A percentile compares a stretch with the other conserved stretches of the same genome.
These are phyloP conservation scores for Monosporascus sp. DNA, from an alignment of 2,329 filamentous ascomycete genomes.

Conservation along the genomic window DNA sequence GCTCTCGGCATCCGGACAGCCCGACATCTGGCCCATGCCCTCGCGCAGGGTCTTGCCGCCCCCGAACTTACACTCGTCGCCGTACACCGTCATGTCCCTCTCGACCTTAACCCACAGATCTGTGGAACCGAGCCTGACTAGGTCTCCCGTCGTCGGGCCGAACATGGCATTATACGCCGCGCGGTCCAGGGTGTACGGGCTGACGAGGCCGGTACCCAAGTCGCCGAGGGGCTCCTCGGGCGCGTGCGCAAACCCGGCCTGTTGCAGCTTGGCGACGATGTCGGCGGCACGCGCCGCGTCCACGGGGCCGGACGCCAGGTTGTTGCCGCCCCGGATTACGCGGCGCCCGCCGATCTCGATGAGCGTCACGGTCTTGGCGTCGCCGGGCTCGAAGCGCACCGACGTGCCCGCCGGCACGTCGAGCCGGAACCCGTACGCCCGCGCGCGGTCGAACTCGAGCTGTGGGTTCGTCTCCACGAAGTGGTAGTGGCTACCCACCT, in stretches of 20 bases:
- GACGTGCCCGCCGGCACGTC: slow-evolving; percentile 91
- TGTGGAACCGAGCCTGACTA: slow-evolving; percentile 75
- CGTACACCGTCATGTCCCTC: slow-evolving; percentile 76
- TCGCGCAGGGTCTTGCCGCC: slow-evolving; percentile 91
- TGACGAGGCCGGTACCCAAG: slow-evolving; percentile 41
- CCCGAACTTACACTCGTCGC: slow-evolving; percentile 92
- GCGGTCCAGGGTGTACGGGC: slow-evolving; percentile 67
- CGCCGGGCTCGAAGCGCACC: slow-evolving; percentile 89
- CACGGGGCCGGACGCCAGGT: slow-evolving; percentile 66
- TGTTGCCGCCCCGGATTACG: slow-evolving; percentile 80
- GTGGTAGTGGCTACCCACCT: slow-evolving; percentile 93
- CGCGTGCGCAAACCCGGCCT: slow-evolving; percentile 72
- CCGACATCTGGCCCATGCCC: slow-evolving; percentile 91
- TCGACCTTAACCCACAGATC: slow-evolving; percentile 90
- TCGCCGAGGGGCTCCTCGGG: slow-evolving; percentile 55
- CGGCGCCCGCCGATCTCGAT: slow-evolving; percentile 81
- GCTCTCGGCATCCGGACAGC: slow-evolving; percentile 63
- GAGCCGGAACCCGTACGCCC: slow-evolving; percentile 77
- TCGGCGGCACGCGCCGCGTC: slow-evolving; percentile 57
- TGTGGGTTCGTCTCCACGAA: slow-evolving; percentile 93
- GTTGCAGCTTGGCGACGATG: slow-evolving; percentile 62
- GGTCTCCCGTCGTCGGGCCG: slow-evolving; percentile 83
- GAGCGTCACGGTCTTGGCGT: slow-evolving; percentile 81
- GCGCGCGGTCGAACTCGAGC: slow-evolving; percentile 78
- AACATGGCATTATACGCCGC: slow-evolving; percentile 83